Evolutionary conservation across 2,329 filamentous ascomycete genomes (phyloP).

Genomic region (Phialemonium atrogriseum): DNA sequence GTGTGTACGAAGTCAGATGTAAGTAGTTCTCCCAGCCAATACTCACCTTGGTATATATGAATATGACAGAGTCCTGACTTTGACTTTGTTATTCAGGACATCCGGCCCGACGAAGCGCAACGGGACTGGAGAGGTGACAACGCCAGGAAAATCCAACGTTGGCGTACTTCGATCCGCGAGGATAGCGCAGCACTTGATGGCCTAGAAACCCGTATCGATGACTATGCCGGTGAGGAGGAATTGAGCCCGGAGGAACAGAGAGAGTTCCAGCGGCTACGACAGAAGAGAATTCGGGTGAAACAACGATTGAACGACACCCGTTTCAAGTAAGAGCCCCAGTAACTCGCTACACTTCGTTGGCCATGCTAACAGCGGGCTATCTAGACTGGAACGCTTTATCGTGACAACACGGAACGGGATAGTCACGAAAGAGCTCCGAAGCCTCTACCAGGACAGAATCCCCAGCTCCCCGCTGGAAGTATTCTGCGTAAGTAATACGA

Average conservation of each 20-base stretch:
- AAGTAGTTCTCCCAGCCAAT: conserved; percentile 1
- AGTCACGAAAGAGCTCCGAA: too few species aligned
- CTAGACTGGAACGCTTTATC: conserved; percentile 27
- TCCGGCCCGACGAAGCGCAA: conserved; percentile 22
- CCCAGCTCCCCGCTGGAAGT: conserved; percentile 18
- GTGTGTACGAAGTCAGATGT: conserved; percentile 34
- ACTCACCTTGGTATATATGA: too few species aligned
- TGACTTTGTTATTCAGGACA: too few species aligned
- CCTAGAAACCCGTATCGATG: conserved; percentile 6
- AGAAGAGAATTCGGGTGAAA: neutral
- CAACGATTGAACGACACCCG: too few species aligned
- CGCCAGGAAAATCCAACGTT: conserved; percentile 10
- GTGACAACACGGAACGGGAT: too few species aligned
- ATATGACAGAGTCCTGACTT: too few species aligned
- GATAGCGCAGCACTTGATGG: too few species aligned
- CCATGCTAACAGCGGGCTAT: neutral
- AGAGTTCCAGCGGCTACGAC: conserved; percentile 2
- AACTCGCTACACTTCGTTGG: neutral
- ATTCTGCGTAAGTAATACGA: conserved; percentile 36
- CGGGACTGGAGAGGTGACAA: conserved; percentile 20
- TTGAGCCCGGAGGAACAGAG: conserved; percentile 5
- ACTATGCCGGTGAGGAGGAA: conserved; percentile 3
- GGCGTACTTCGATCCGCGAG: conserved; percentile 5
- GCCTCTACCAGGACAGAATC: conserved; percentile 20
- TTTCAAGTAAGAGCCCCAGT: conserved; percentile 17